These are phyloP conservation scores for Collybia sordida DNA, from an alignment of 768 basidiomycete species.

Conservation along the genomic window DNA sequence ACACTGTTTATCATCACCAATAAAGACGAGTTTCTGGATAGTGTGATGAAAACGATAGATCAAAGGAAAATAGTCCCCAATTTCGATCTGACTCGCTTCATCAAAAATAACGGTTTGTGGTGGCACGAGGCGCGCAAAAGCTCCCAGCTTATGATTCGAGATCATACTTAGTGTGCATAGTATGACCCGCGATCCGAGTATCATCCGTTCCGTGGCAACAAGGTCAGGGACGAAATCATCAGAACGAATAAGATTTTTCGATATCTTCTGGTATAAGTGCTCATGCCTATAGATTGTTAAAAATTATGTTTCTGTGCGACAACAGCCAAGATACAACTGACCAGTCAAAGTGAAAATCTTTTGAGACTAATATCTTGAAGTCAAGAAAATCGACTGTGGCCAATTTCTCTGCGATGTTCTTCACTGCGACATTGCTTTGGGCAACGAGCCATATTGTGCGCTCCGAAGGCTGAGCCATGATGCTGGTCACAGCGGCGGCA, in stretches of 20 bases:
- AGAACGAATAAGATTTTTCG: conserved; percentile 47
- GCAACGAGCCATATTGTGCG: conserved; percentile 63
- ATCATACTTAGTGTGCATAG: conserved; percentile 73
- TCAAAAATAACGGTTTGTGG: conserved; percentile 45
- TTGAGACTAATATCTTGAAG: conserved; percentile 65
- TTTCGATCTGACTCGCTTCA: conserved; percentile 56
- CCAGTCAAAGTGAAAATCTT: conserved; percentile 66
- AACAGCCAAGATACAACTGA: conserved; percentile 25
- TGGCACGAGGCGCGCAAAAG: conserved; percentile 29
- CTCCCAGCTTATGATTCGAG: conserved; percentile 28
- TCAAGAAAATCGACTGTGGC: conserved; percentile 39
- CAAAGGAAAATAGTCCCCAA: conserved; percentile 45
- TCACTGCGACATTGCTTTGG: conserved; percentile 78
- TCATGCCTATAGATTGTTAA: conserved; percentile 56
- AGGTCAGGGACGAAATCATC: conserved; percentile 23
- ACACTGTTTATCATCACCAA: conserved; percentile 57
- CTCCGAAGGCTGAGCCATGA: conserved; percentile 23
- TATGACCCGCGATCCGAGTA: conserved; percentile 49
- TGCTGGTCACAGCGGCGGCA: conserved; percentile 42
- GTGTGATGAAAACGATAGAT: conserved; percentile 30
- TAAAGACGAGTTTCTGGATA: conserved; percentile 45
- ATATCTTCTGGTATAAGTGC: conserved; percentile 56
- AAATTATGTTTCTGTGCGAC: background rate
- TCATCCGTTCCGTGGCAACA: conserved; percentile 20
- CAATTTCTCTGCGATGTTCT: conserved; percentile 77